Percentiles rank a stretch among this genome's conserved stretches.
Conservation (phyloP, 257 asterid species). For the Solanum pennellii region DNA sequence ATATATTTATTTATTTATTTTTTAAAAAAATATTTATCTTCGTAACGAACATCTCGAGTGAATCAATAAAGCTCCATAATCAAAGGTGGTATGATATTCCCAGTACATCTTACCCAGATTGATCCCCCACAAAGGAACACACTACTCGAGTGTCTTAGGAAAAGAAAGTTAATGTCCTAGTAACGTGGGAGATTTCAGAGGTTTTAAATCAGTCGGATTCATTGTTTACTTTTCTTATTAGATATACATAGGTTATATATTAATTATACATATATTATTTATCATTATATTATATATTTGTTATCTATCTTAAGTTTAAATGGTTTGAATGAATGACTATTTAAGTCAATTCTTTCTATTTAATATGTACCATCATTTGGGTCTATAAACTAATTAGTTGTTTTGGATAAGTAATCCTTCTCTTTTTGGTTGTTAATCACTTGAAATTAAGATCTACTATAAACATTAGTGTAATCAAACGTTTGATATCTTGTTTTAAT, state of each 20-base stretch:
- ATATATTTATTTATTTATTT: too few species aligned
- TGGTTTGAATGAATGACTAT: too few species aligned
- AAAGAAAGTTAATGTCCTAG: neutral
- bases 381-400: neutral
- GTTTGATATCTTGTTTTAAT: neutral
- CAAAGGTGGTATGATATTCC: neutral
- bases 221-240: too few species aligned
- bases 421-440: neutral
- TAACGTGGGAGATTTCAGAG: neutral
- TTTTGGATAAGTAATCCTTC: neutral
- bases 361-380: neutral
- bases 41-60: neutral
- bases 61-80: neutral
- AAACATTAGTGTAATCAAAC: neutral
- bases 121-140: neutral
- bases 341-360: too few species aligned
- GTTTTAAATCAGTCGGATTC: too few species aligned
- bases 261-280: too few species aligned
- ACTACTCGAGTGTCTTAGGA: neutral
- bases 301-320: too few species aligned
- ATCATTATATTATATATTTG: too few species aligned
- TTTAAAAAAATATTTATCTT: too few species aligned
- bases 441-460: neutral
- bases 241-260: too few species aligned
- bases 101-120: neutral